Conservation (phyloP, 306 rosid genomes). For the Cotoneaster glaucophyllus region DNA sequence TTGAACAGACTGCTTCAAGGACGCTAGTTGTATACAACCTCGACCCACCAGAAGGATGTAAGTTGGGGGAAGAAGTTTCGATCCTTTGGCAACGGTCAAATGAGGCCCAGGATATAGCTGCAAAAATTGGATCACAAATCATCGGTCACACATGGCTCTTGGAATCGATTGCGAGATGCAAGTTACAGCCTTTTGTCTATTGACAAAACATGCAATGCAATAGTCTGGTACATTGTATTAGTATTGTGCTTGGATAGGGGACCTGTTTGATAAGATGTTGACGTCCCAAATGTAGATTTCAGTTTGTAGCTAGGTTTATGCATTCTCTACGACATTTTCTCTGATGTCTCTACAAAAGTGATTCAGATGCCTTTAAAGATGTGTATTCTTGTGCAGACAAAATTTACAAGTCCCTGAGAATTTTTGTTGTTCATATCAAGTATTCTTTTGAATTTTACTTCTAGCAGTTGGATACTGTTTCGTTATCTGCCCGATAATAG, state of each 20-base stretch:
- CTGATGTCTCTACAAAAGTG: background rate
- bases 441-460: background rate
- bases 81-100: conserved; percentile 72
- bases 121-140: conserved; percentile 40
- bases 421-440: background rate
- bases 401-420: too few species aligned
- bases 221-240: background rate
- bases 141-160: conserved; percentile 83
- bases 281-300: background rate
- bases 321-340: background rate
- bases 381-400: background rate
- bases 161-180: conserved; percentile 73
- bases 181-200: conserved; percentile 55
- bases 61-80: conserved; percentile 78
- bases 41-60: conserved; percentile 69
- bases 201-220: conserved; percentile 20
- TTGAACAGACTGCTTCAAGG: conserved; percentile 18
- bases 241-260: background rate
- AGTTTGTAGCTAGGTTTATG: background rate
- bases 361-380: too few species aligned
- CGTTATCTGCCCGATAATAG: background rate
- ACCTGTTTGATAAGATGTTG: background rate
- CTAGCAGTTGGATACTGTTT: background rate
- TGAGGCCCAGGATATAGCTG: conserved; percentile 73
- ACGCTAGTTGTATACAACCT: conserved; percentile 65